Base-by-base conservation (phyloP, 2,329 filamentous ascomycete genomes). In the Coleophoma eucalyptorum region DNA sequence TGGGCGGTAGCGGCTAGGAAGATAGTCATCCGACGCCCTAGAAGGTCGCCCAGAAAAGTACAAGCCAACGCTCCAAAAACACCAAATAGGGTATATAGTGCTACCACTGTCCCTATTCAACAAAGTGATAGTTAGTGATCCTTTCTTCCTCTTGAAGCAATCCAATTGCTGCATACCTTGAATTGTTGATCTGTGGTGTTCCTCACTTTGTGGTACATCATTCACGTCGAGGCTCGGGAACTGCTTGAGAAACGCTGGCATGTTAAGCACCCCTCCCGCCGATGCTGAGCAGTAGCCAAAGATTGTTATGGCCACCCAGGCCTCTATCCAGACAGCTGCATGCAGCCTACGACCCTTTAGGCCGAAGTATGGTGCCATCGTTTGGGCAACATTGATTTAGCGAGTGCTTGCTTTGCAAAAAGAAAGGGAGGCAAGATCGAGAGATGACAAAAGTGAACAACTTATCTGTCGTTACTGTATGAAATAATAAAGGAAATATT, bases 201-300 rank as follows among this genome's bases (percentile, higher is more conserved):
- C 43, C 18, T 48, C 43, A 19, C 20, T 16, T 21, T 37, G 35
- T 21, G 20, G 47, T 15, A 44, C 43, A 34, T 26, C 48, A 42
- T 72, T 56, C 0, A 75, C 78, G 60, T 51, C 32, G 38, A 51
- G 47, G 7, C 46, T 26, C 12, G 49, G 49, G 31, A 51, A 51
- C 13, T 19, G 47, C 13, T 42, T 19, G 58, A 79, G 87, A 90
- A 87, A 91, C 20, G 49, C 40, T 15, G 49, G 49, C 11, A 51
- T 21, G 26, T 33, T 51, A 37, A 51, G 49, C 26, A 51, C 15
- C 16, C 49, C 49, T 16, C 49, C 49, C 32, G 38, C 40, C 16
- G 48, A 43, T 12, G 44, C 49, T 15, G 47, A 42, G 20, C 48
- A 43, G 32, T 51, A 51, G 3, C 49, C 49, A 34, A 51, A 51